Percentiles rank a stretch among this genome's conserved stretches.
phyloP scores from a whole-genome alignment of 768 basidiomycete species.

The Artomyces pyxidatus region DNA sequence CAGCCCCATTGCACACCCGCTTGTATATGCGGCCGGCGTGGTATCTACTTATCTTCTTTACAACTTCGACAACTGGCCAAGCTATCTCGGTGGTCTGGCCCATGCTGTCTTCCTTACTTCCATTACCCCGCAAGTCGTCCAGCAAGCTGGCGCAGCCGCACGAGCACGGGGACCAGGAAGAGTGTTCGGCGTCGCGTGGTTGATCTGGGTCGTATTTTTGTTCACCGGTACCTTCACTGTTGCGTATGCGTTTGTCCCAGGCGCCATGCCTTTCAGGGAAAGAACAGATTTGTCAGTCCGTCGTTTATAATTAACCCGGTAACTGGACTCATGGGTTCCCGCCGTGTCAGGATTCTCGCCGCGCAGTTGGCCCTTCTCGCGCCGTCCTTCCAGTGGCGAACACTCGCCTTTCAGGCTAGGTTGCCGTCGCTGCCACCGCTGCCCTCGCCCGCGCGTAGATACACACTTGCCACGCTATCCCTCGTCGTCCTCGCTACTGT shows the following conservation, averaged over 20 bases:
- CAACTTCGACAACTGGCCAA: slow-evolving; percentile 53
- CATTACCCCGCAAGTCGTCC: slow-evolving; percentile 46
- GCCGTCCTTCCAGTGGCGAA: slow-evolving; percentile 37
- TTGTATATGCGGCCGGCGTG: slow-evolving; percentile 50
- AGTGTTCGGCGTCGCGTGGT: slow-evolving; percentile 49
- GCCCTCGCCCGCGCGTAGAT: slow-evolving; percentile 1
- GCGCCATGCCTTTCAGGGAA: slow-evolving; percentile 67
- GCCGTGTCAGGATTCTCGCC: slow-evolving; percentile 37
- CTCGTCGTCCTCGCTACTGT: slow-evolving; percentile 15
- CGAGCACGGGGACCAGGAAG: slow-evolving; percentile 30
- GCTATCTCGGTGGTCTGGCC: slow-evolving; percentile 60
- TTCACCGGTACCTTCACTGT: slow-evolving; percentile 76
- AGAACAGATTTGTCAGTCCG: slow-evolving; percentile 59
- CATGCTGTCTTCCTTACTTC: slow-evolving; percentile 60
- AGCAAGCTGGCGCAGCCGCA: slow-evolving; percentile 33
- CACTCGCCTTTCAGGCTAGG: neutral
- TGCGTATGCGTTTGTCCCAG: slow-evolving; percentile 87
- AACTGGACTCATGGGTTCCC: neutral
- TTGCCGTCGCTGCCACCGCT: slow-evolving; percentile 1
- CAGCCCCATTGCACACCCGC: slow-evolving; percentile 32
- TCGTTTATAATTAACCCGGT: no score
- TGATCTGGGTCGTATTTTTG: slow-evolving; percentile 53
- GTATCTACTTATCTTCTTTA: slow-evolving; percentile 50
- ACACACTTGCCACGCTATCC: slow-evolving; percentile 12
- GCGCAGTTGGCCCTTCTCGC: slow-evolving; percentile 45